Conservation (phyloP, 495 filamentous ascomycete genomes). For the Aspergillus ellipticus region DNA sequence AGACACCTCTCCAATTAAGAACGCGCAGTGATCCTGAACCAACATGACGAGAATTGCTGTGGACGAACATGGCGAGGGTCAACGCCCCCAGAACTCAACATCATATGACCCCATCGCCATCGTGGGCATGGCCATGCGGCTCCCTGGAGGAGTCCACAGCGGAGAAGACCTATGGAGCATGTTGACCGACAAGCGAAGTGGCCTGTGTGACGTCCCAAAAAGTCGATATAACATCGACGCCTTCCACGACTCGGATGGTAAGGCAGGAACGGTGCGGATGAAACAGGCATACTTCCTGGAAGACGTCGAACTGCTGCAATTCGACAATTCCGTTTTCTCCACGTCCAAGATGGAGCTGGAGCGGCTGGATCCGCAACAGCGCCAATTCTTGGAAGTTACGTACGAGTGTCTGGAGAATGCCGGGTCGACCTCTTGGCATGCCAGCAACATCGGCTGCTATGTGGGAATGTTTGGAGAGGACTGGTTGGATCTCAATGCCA, state of each 20-base stretch:
- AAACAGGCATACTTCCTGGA: conserved; percentile 51
- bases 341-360: conserved; percentile 43
- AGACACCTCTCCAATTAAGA: too few relatives aligned
- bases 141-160: conserved; percentile 39
- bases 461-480: conserved; percentile 44
- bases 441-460: conserved; percentile 44
- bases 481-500: conserved; percentile 28
- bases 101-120: conserved; percentile 39
- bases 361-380: conserved; percentile 54
- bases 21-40: too few relatives aligned
- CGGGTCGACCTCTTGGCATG: conserved; percentile 43
- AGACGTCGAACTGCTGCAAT: conserved; percentile 17
- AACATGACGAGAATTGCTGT: background rate
- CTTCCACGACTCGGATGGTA: background rate
- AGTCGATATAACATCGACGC: conserved; percentile 13
- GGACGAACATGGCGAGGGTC: background rate
- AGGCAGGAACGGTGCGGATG: conserved; percentile 19
- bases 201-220: conserved; percentile 10
- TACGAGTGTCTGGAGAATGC: conserved; percentile 35
- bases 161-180: conserved; percentile 16
- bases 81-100: too few relatives aligned
- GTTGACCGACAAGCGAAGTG: background rate
- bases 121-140: conserved; percentile 43
- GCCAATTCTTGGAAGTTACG: conserved; percentile 51
- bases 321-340: conserved; percentile 30